Evolutionary conservation across 768 basidiomycete genomes (phyloP), one percentile per base, ranked within the genome.

Genomic region (Macrolepiota fuliginosa): DNA sequence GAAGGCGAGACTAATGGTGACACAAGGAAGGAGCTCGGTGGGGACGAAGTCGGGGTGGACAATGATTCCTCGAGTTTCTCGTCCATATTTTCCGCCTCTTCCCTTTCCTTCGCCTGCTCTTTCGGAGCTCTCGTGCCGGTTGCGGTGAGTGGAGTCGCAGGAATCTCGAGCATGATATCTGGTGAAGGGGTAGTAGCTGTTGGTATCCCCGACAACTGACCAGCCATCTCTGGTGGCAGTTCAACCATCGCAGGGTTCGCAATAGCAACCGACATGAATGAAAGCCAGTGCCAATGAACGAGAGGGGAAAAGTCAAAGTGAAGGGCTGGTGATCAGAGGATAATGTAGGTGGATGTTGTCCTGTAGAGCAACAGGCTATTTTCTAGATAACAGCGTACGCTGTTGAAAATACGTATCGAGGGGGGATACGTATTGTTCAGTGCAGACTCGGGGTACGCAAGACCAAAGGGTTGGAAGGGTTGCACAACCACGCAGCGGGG

Each of bases 1-100:
- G 54, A 57, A 17, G 64, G 62, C 15, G 69, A 52, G 19, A 66
- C 54, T 4, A 69, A 58, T 10, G 67, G 59, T 36, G 66, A 61
- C 13, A 55, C 19, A 19, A 61, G 56, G 15, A 65, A 63, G 39
- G 63, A 60, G 6, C 64, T 52, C 17, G 37, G 29, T 10, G 51
- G 46, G 27, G 40, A 25, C 24, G n/a, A 42, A 35, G 42, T 32
- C 9, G 46, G 46, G 5, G 54, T 52, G 54, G 3, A 62, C 56
- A 36, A 64, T 53, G 40, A 27, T 6, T 49, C 54, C 49, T 54
- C 54, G 6, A 37, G 32, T 11, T 50, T 36, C 47, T 51, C 17
- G 24, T 45, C 25, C 47, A 24, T 11, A 12, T 27, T 22, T 6
- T 49, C 11, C 29, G 19, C 36, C 19, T 24, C 53, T 54, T 7